These are phyloP conservation scores for Magnolia sinica DNA, from an alignment of 164 flowering plant species.

Conservation along the genomic window DNA sequence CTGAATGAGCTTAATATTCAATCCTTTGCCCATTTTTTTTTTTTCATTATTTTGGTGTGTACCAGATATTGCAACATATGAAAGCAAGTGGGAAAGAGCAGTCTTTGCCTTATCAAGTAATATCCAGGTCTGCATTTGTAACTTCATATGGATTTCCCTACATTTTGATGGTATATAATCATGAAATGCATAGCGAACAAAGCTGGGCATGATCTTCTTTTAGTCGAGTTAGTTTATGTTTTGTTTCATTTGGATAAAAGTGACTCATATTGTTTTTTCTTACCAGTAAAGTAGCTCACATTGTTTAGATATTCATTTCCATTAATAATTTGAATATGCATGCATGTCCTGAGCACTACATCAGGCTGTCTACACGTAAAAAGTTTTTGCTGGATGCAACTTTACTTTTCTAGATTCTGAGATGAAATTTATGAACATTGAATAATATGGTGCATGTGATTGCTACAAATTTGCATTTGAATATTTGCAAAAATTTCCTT, in stretches of 20 bases:
- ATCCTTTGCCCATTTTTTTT: not conserved
- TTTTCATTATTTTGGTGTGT: slow-evolving; percentile 5
- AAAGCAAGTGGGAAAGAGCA: slow-evolving; percentile 93
- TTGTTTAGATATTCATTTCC: no score
- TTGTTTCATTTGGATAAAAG: not conserved
- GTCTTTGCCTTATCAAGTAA: slow-evolving; percentile 97
- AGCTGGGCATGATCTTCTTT: not conserved
- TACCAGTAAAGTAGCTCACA: no score
- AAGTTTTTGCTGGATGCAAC: no score
- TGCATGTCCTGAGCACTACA: no score
- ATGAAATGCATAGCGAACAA: not conserved
- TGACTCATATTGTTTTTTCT: not conserved
- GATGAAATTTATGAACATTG: no score
- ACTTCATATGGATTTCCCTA: not conserved
- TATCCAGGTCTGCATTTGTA: slow-evolving; percentile 55
- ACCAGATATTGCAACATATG: slow-evolving; percentile 96
- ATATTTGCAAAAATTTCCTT: no score
- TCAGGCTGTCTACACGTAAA: no score
- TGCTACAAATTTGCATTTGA: no score
- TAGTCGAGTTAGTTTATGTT: not conserved
- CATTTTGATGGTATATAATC: not conserved
- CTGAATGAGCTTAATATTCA: not conserved
- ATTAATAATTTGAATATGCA: no score
- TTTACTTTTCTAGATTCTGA: no score
- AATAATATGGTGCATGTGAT: no score